Base-by-base conservation (phyloP, 495 filamentous ascomycete genomes). In the Talaromyces thailandensis region DNA sequence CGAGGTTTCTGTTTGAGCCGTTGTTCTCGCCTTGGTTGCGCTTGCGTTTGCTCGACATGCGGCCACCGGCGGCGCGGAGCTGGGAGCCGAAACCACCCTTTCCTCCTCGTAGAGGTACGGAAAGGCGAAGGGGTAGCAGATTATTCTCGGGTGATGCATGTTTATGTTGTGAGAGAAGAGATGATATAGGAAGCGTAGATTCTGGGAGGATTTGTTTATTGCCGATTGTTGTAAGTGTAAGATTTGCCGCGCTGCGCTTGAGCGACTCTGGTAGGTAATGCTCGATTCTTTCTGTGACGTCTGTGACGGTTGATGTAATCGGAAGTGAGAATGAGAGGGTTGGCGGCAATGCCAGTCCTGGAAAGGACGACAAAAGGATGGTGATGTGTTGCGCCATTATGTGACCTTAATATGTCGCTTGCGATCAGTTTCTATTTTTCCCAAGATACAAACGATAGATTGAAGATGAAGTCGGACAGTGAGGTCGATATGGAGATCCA, bases 31-130 rank as follows among this genome's bases (percentile, higher is more conserved):
- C 90, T 66, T 89, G 82, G 62, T 90, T 82, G 73, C 86, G 87
- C 81, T 96, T 96, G 70, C 91, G 89, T 72, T 91, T 92, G 6
- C 86, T 89, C 1, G 91, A 94, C 94, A 98, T 98, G 76, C 94
- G 94, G 16, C 94, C 94, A 69, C 94, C 94, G 14, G 94, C 94
- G 4, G 94, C 94, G 70, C 94, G 91, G 28, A 98, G 86, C 73
- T 98, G 95, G 6, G 92, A 96, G 65, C 94, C 94, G 74, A 98
- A 98, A 61, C 94, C 94, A 71, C 94, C 94, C 70, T 98, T 98
- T 67, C 94, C 94, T 70, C 94, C 94, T 67, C 85, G 86, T 43
- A 96, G 76, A 9, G 88, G 79, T 6, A 85, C 76, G 16, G 85
- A 85, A 26, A 98, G 83, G 52, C 91, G 91, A 9, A 98, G 82